phyloP scores from a whole-genome alignment of 2,329 filamentous ascomycete species.

The Paecilomyces fulvus region DNA sequence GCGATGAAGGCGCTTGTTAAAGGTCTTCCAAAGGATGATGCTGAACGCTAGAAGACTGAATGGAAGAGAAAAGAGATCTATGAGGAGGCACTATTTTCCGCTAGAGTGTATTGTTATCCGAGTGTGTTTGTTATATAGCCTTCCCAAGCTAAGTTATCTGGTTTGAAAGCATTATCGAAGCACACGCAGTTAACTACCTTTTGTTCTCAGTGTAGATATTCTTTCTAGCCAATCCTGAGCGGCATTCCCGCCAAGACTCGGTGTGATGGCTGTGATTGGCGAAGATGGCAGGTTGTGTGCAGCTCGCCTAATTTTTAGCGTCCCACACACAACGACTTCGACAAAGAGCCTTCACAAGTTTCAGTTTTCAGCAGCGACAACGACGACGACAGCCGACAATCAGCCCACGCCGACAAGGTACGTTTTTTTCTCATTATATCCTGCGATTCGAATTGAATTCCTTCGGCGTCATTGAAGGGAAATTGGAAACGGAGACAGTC shows the following conservation, averaged over 20 bases:
- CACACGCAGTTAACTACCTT: neutral
- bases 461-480: neutral
- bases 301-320: constrained; percentile 35
- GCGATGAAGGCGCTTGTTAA: constrained; percentile 2
- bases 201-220: neutral
- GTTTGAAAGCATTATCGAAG: too few relatives aligned
- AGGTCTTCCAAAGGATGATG: neutral
- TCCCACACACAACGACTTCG: constrained; percentile 34
- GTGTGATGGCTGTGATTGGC: constrained; percentile 13
- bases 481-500: constrained; percentile 2
- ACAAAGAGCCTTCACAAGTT: constrained; percentile 19
- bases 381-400: constrained; percentile 38
- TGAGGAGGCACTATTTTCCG: neutral
- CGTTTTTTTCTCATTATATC: constrained; percentile 9
- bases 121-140: too few relatives aligned
- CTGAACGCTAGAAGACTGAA: neutral
- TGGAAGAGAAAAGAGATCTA: neutral
- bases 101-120: neutral
- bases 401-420: constrained; percentile 38
- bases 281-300: constrained; percentile 4
- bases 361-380: constrained; percentile 31
- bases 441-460: neutral
- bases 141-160: too few relatives aligned
- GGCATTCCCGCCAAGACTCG: neutral
- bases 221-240: neutral